These are phyloP conservation scores for Rosa chinensis DNA, from an alignment of 306 rosid species.

Conservation along the genomic window DNA sequence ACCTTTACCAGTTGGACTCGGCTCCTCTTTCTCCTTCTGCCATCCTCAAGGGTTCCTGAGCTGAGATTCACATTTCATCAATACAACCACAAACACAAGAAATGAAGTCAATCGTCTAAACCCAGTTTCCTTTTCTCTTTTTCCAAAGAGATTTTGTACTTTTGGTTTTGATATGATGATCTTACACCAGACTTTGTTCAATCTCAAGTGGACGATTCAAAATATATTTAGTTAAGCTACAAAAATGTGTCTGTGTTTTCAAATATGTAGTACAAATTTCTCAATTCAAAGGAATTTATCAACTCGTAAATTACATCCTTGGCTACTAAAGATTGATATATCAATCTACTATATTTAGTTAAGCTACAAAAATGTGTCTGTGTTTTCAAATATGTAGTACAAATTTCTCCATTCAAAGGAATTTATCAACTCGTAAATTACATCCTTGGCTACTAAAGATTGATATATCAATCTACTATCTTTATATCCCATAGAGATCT, in stretches of 20 bases:
- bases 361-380: no score
- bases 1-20: slow-evolving; percentile 85
- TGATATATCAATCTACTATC: slow-evolving; percentile 4
- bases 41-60: slow-evolving; percentile 58
- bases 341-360: not conserved
- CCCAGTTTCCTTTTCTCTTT: not conserved
- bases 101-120: not conserved
- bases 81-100: not conserved
- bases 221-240: not conserved
- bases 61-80: slow-evolving; percentile 14
- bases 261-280: slow-evolving; percentile 5
- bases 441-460: slow-evolving; percentile 27
- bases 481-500: slow-evolving; percentile 26
- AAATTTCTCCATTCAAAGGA: slow-evolving; percentile 12
- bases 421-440: slow-evolving; percentile 26
- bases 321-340: slow-evolving; percentile 3
- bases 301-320: slow-evolving; percentile 32
- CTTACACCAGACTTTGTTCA: not conserved
- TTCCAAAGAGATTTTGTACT: not conserved
- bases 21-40: slow-evolving; percentile 65
- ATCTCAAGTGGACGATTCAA: not conserved
- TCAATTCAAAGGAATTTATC: slow-evolving; percentile 19
- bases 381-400: not conserved
- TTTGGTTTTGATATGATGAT: not conserved
- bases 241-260: not conserved